These are phyloP conservation scores for Polytrichum commune DNA, from an alignment of 225 moss, liverwort and hornwort genomes.

Conservation along the genomic window DNA sequence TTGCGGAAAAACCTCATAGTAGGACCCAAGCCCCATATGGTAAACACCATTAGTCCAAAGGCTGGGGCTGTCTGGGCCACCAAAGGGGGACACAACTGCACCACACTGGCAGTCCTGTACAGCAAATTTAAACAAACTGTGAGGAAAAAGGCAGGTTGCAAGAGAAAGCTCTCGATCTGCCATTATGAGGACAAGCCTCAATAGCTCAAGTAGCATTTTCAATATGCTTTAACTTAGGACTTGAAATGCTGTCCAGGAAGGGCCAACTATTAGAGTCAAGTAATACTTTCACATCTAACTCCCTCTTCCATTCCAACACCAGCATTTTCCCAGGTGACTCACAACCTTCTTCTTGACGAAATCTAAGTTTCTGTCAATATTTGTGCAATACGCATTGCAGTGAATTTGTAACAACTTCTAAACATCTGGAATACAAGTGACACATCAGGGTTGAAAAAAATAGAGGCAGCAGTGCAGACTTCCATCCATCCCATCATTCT, in stretches of 20 bases:
- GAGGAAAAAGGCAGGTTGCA: constrained; percentile 16
- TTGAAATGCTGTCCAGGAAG: not conserved
- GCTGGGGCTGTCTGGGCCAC: constrained; percentile 65
- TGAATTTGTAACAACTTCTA: not conserved
- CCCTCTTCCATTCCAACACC: not conserved
- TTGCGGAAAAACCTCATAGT: constrained; percentile 54
- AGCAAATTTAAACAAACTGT: constrained; percentile 20
- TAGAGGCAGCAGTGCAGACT: not conserved
- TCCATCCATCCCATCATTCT: not conserved
- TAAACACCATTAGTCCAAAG: constrained; percentile 56
- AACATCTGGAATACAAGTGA: not conserved
- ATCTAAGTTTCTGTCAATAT: too few relatives aligned
- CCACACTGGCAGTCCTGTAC: constrained; percentile 32
- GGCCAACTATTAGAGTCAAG: not conserved
- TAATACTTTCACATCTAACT: not conserved
- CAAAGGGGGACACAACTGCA: constrained; percentile 64
- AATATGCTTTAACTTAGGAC: not conserved
- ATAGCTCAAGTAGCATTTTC: not conserved
- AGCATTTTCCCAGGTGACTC: not conserved
- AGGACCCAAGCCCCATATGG: constrained; percentile 78
- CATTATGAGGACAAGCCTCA: not conserved
- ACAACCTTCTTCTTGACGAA: not conserved
- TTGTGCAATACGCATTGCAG: too few relatives aligned
- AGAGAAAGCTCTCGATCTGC: not conserved
- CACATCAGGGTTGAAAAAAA: not conserved